phyloP scores from a whole-genome alignment of 148 eudicot genomes.

The Rhododendron ferrugineum region DNA sequence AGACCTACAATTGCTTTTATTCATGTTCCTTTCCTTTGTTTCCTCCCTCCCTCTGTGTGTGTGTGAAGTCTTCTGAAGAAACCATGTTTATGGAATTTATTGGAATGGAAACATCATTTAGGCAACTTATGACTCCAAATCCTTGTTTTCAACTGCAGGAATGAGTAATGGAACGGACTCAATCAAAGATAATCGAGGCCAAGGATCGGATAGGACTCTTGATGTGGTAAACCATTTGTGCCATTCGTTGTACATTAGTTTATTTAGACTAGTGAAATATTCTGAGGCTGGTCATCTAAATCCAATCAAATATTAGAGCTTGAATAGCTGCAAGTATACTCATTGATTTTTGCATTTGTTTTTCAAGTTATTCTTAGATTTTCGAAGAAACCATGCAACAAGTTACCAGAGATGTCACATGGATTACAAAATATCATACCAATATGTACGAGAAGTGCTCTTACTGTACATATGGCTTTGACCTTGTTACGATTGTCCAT shows the following conservation, averaged over 20 bases:
- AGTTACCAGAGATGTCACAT: not conserved
- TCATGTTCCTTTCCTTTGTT: not conserved
- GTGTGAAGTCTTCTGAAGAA: not conserved
- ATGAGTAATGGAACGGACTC: not conserved
- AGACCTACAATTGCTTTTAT: not conserved
- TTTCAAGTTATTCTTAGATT: not conserved
- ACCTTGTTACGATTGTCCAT: not conserved
- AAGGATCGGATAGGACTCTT: not conserved
- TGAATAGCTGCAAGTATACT: not conserved
- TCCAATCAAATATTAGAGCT: not conserved
- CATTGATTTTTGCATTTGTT: not conserved
- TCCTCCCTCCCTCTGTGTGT: not conserved
- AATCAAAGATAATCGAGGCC: not conserved
- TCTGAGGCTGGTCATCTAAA: not conserved
- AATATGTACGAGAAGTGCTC: not conserved
- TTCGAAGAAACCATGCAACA: not conserved
- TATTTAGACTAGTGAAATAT: not conserved
- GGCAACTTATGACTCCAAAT: not conserved
- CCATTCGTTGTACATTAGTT: not conserved
- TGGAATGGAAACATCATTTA: not conserved
- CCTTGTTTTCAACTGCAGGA: constrained; percentile 10
- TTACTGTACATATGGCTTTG: not conserved
- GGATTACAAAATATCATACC: not conserved
- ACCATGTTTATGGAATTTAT: not conserved
- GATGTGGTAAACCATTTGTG: not conserved